phyloP scores from a whole-genome alignment of 192 early-diverging fungal genomes.

The Dissophora ornata region DNA sequence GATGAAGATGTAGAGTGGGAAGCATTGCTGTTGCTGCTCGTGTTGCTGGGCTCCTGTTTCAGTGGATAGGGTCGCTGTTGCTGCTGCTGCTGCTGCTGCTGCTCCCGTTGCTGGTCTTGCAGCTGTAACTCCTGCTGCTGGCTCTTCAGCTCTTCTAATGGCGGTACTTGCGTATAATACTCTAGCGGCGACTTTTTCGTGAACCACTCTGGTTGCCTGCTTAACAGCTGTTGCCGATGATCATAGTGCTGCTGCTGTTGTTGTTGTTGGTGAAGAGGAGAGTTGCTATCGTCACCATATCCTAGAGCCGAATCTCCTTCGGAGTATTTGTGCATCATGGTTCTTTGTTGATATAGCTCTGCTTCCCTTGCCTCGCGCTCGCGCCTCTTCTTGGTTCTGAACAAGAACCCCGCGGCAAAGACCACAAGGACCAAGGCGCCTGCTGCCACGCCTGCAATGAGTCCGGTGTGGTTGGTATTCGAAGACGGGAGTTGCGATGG shows the following conservation, averaged over 20 bases:
- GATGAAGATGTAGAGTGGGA: background rate
- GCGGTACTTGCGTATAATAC: constrained; percentile 24
- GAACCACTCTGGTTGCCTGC: constrained; percentile 37
- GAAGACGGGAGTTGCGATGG: background rate
- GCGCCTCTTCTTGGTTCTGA: constrained; percentile 16
- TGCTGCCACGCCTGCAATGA: constrained; percentile 26
- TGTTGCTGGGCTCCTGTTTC: constrained; percentile 5
- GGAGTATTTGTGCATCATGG: constrained; percentile 26
- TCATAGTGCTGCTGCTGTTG: background rate
- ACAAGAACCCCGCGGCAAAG: constrained; percentile 10
- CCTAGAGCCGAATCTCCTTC: background rate
- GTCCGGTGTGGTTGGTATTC: background rate
- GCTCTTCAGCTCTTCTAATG: constrained; percentile 9
- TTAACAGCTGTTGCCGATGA: background rate
- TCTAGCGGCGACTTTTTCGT: constrained; percentile 36
- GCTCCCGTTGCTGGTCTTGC: constrained; percentile 2
- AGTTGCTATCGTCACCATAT: constrained; percentile 3
- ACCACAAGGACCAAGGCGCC: constrained; percentile 11
- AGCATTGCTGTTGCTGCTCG: background rate
- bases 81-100: background rate
- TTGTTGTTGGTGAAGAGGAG: constrained; percentile 5
- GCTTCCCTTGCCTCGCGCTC: constrained; percentile 16
- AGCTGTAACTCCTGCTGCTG: constrained; percentile 4
- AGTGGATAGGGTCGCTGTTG: constrained; percentile 1
- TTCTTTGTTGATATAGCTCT: constrained; percentile 22